phyloP scores from a whole-genome alignment of 2,329 filamentous ascomycete species.

The Alternaria sp. region DNA sequence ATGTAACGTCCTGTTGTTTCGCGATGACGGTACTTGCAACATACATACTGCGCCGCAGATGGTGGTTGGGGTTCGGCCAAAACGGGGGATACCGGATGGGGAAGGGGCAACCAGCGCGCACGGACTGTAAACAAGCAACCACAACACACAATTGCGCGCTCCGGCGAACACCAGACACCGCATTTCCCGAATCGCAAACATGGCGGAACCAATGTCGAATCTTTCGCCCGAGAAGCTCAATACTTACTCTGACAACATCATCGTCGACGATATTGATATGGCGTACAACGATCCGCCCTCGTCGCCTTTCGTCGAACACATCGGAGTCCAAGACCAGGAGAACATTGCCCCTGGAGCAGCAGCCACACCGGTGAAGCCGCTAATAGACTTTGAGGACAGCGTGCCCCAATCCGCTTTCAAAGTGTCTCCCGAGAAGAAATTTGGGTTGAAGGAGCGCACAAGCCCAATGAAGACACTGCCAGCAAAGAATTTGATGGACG shows the following conservation, averaged over 20 bases:
- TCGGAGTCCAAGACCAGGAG: constrained; percentile 49
- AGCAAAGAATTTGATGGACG: constrained; percentile 34
- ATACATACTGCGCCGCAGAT: neutral
- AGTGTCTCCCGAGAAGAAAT: constrained; percentile 38
- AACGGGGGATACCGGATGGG: constrained; percentile 14
- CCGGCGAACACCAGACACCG: constrained; percentile 18
- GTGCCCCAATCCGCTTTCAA: constrained; percentile 42
- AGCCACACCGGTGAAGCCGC: constrained; percentile 32
- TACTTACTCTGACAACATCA: constrained; percentile 24
- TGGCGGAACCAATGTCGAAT: constrained; percentile 41
- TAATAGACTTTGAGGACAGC: constrained; percentile 31
- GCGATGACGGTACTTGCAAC: neutral
- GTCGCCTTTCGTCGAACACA: constrained; percentile 57
- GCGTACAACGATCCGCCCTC: constrained; percentile 52
- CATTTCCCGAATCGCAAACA: constrained; percentile 17
- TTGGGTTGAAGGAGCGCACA: constrained; percentile 32
- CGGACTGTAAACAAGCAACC: constrained; percentile 21
- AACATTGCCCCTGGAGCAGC: constrained; percentile 38
- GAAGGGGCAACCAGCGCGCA: constrained; percentile 15
- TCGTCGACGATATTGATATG: constrained; percentile 41
- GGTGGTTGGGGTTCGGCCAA: constrained; percentile 1
- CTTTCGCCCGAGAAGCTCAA: constrained; percentile 42
- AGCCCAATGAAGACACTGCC: constrained; percentile 42
- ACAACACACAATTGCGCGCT: constrained; percentile 14
- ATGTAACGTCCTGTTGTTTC: neutral